These are phyloP conservation scores for Eutypa lata DNA, from an alignment of 2,329 filamentous ascomycete species.

Conservation along the genomic window DNA sequence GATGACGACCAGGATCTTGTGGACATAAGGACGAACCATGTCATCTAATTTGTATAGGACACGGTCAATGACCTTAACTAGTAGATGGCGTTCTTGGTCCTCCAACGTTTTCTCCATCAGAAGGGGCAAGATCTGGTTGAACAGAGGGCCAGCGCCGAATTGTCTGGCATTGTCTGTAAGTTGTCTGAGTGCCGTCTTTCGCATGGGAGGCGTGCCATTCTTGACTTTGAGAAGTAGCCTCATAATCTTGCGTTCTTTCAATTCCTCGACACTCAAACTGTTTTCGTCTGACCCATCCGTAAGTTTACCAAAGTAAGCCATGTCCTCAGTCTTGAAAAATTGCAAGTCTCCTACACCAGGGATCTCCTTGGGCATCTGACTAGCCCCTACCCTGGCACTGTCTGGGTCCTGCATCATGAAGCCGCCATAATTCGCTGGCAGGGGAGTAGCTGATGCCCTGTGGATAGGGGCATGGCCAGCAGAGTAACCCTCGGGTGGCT, in stretches of 20 bases:
- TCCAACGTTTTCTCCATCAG: constrained; percentile 98
- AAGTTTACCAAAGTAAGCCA: constrained; percentile 97
- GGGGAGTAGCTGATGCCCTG: constrained; percentile 70
- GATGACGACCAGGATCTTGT: constrained; percentile 98
- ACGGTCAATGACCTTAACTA: constrained; percentile 98
- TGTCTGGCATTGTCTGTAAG: constrained; percentile 95
- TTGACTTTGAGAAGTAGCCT: constrained; percentile 94
- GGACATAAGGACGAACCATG: constrained; percentile 90
- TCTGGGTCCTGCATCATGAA: constrained; percentile 99
- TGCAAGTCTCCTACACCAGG: constrained; percentile 93
- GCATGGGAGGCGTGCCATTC: constrained; percentile 97
- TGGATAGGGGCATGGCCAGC: constrained; percentile 75
- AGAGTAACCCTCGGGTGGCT: constrained; percentile 88
- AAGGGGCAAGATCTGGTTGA: constrained; percentile 94
- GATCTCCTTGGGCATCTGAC: constrained; percentile 91
- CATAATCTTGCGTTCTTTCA: constrained; percentile 99
- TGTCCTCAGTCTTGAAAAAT: constrained; percentile 98
- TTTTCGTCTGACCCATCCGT: constrained; percentile 94
- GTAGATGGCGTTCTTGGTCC: constrained; percentile 94
- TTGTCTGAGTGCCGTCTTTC: constrained; percentile 95
- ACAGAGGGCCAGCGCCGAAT: constrained; percentile 89
- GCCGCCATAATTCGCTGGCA: constrained; percentile 64
- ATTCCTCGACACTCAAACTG: constrained; percentile 83
- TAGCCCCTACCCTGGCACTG: constrained; percentile 75
- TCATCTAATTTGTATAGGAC: constrained; percentile 98